These are phyloP conservation scores for Cladosporium sp. DNA, from an alignment of 2,329 filamentous ascomycete genomes.

Conservation along the genomic window DNA sequence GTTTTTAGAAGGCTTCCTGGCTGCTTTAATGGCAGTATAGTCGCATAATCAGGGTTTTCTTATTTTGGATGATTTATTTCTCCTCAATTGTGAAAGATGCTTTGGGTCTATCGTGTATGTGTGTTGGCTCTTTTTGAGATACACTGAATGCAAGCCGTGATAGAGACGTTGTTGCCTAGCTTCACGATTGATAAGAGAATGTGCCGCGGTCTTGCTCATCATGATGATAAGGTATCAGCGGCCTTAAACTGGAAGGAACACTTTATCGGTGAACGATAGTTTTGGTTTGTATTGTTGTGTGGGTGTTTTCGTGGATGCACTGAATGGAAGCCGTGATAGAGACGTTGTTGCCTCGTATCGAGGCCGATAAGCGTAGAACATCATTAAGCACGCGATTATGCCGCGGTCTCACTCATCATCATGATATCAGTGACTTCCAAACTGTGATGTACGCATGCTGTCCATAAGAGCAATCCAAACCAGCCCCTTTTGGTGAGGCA, in stretches of 20 bases:
- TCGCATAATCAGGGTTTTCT: constrained; percentile 1
- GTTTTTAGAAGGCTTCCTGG: not conserved
- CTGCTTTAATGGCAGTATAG: constrained; percentile 8
- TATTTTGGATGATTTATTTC: too few species aligned
- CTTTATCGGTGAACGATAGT: too few species aligned
- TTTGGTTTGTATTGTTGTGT: too few species aligned
- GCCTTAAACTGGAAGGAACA: too few species aligned
- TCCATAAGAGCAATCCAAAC: not conserved
- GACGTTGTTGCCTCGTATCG: not conserved
- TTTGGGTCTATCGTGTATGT: too few species aligned
- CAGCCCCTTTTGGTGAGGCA: not conserved
- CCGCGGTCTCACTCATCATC: not conserved
- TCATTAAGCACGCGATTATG: not conserved
- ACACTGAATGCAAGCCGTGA: not conserved
- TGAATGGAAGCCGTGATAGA: not conserved
- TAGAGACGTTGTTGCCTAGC: not conserved
- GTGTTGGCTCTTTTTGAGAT: too few species aligned
- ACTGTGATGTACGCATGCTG: not conserved
- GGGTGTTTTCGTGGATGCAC: too few species aligned
- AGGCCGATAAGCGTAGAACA: not conserved
- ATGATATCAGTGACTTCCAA: not conserved
- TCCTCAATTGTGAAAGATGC: not conserved
- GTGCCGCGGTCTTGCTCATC: too few species aligned
- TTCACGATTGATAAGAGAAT: not conserved
- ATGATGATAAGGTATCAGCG: too few species aligned